Evolutionary conservation across 2,329 filamentous ascomycete species (phyloP), one percentile per base, ranked within the genome.

Genomic region (Nectriaceae sp.): DNA sequence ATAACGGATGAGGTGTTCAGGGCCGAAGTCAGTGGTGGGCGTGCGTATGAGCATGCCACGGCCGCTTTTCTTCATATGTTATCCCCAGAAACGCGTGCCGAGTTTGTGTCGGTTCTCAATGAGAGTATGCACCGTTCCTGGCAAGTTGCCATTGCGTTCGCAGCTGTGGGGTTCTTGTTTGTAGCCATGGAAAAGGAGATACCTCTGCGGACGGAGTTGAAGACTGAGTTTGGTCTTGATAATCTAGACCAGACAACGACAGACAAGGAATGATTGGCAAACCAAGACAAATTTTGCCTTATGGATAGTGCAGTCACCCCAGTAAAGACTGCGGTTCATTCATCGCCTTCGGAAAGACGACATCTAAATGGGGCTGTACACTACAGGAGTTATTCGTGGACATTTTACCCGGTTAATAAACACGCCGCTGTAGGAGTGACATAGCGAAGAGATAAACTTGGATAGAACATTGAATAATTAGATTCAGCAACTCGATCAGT

Each of bases 1-100:
- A 53, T 59, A 5, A 46, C 53, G 4, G 46, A 56, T 31, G 46
- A 29, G 1, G 20, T 24, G 3, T 36, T 53, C 10, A 43, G 49
- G 3, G 47, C 33, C 2, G 22, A 44, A 20, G 45, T 65, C 3
- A 40, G 33, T 3, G 46, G 41, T 15, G 66, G 65, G 5, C 38
- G 51, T 1, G 63, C 33, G 6, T 36, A 36, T 36, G 33, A 36
- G 33, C 33, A 16, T 16, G 33, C 33, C 33, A 36, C 33, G 5
- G 33, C 33, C 33, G 33, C 33, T 5, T 36, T 36, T 19, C 33
- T 36, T 19, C 8, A 36, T 36, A n/a, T n/a, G 16, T n/a, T 36
- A n/a, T 36, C 33, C n/a, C 33, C 8, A 16, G 8, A 6, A 11
- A 10, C 33, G 8, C 33, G 33, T 36, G 33, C 11, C 8, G 33